These are phyloP conservation scores for Arabidopsis lyrata DNA, from an alignment of 441 rosid species.

Conservation along the genomic window DNA sequence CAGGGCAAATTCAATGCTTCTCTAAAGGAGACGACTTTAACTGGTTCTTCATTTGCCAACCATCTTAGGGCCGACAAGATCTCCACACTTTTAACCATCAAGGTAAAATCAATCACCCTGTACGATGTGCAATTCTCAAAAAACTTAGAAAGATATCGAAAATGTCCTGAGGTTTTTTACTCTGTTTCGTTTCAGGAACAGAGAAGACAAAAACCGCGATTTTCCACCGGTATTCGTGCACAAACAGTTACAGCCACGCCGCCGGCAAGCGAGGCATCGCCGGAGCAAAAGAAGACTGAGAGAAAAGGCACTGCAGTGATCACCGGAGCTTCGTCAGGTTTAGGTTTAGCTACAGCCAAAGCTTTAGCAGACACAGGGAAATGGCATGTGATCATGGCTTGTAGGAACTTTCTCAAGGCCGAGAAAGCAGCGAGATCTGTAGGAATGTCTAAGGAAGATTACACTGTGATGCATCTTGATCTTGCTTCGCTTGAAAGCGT, in stretches of 20 bases:
- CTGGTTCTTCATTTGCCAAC: conserved; percentile 49
- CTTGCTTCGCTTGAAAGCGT: conserved; percentile 87
- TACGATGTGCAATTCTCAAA: not conserved
- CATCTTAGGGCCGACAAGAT: conserved; percentile 45
- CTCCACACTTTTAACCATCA: conserved; percentile 31
- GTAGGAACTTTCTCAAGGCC: conserved; percentile 88
- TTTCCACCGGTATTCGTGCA: conserved; percentile 52
- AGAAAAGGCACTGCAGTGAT: conserved; percentile 75
- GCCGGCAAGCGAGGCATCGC: conserved; percentile 51
- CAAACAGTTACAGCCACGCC: conserved; percentile 66
- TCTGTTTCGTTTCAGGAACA: conserved; percentile 47
- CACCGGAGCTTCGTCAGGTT: conserved; percentile 88
- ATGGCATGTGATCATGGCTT: conserved; percentile 90
- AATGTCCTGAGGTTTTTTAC: not conserved
- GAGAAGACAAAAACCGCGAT: conserved; percentile 43
- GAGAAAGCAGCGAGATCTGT: conserved; percentile 83
- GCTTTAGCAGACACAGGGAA: conserved; percentile 80
- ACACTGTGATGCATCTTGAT: conserved; percentile 85
- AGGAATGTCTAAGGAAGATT: conserved; percentile 77
- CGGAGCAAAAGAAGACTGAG: conserved; percentile 69
- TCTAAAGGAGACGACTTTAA: conserved; percentile 51
- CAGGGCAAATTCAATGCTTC: conserved; percentile 53
- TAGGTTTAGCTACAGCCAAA: conserved; percentile 83
- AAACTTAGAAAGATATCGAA: not conserved
- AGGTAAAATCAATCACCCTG: conserved; percentile 39